These are phyloP conservation scores for Babesia ovis DNA, from an alignment of 169 alveolate genomes.

Conservation along the genomic window DNA sequence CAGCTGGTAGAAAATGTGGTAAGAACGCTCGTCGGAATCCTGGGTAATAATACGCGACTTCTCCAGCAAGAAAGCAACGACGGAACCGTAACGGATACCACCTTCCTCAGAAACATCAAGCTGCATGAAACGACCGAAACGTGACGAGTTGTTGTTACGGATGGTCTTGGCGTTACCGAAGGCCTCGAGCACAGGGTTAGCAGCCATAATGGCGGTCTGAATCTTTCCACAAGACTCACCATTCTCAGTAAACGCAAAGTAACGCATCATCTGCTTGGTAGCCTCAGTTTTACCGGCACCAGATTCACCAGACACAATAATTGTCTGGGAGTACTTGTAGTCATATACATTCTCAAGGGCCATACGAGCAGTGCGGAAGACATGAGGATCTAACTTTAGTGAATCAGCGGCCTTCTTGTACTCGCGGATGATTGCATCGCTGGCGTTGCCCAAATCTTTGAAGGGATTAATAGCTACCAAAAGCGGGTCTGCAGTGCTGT, in stretches of 20 bases:
- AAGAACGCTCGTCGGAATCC: conserved; percentile 91
- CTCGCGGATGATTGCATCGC: conserved; percentile 78
- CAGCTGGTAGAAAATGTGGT: conserved; percentile 95
- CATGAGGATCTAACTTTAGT: conserved; percentile 84
- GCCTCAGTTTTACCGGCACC: conserved; percentile 99
- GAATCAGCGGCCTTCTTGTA: conserved; percentile 82
- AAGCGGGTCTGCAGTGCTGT: conserved; percentile 90
- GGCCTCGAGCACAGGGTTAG: conserved; percentile 97
- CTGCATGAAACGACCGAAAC: conserved; percentile 98
- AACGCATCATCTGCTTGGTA: conserved; percentile 92
- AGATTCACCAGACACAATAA: conserved; percentile 96
- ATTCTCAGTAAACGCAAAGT: conserved; percentile 81
- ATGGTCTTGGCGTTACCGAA: conserved; percentile 98
- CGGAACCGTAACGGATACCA: conserved; percentile 88
- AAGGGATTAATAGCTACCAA: conserved; percentile 90
- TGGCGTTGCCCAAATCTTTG: conserved; percentile 86
- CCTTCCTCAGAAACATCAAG: conserved; percentile 85
- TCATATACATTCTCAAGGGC: conserved; percentile 88
- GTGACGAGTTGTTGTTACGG: conserved; percentile 94
- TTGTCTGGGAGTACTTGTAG: conserved; percentile 87
- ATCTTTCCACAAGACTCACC: conserved; percentile 63
- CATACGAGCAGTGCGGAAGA: conserved; percentile 84
- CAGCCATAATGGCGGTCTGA: conserved; percentile 89
- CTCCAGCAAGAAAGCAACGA: conserved; percentile 93
- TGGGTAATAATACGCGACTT: conserved; percentile 95